These are phyloP conservation scores for Trichoderma hamatum DNA, from an alignment of 2,329 filamentous ascomycete genomes.

Conservation along the genomic window DNA sequence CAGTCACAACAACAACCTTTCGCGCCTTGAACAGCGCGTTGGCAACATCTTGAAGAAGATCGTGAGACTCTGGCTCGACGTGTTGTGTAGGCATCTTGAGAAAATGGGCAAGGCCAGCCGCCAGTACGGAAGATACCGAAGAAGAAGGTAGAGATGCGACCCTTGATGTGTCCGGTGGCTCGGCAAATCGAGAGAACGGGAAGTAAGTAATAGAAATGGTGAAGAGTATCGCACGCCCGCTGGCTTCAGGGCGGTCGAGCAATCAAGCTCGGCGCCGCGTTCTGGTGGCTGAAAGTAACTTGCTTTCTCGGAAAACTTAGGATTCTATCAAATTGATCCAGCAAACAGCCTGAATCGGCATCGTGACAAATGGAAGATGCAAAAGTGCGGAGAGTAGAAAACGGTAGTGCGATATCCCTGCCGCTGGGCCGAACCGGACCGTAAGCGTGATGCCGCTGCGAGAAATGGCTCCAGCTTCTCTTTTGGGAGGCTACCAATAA, in stretches of 20 bases:
- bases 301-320: neutral
- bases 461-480: neutral
- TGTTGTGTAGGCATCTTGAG: slow-evolving; percentile 61
- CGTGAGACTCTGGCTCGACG: slow-evolving; percentile 54
- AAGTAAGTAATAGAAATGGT: neutral
- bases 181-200: neutral
- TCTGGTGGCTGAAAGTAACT: neutral
- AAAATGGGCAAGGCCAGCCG: neutral
- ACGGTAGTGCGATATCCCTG: slow-evolving; percentile 19
- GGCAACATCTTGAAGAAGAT: slow-evolving; percentile 66
- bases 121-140: neutral
- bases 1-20: slow-evolving; percentile 72
- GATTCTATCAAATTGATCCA: slow-evolving; percentile 14
- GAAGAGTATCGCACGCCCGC: neutral
- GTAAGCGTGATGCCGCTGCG: neutral
- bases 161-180: neutral
- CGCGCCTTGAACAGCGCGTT: slow-evolving; percentile 65
- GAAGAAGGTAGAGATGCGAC: neutral
- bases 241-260: slow-evolving; percentile 17
- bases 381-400: slow-evolving; percentile 21
- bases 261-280: slow-evolving; percentile 11
- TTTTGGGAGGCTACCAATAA: neutral
- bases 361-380: slow-evolving; percentile 27
- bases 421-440: neutral
- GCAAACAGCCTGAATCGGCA: slow-evolving; percentile 29